These are phyloP conservation scores for Hemileccinum impolitum DNA, from an alignment of 768 basidiomycete genomes.

Conservation along the genomic window DNA sequence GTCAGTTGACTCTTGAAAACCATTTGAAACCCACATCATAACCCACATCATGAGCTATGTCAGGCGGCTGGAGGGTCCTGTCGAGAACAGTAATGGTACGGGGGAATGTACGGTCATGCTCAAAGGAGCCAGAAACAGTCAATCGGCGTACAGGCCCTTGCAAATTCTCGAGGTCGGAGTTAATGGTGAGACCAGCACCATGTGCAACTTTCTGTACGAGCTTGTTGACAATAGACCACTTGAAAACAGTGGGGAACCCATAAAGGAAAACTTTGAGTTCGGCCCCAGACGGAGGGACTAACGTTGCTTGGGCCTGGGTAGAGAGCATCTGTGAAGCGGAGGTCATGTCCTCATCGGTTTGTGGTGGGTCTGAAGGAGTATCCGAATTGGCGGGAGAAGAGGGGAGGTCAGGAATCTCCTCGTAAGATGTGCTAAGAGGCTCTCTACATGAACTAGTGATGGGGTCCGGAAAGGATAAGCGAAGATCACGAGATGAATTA, in stretches of 20 bases:
- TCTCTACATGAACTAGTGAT: slow-evolving; percentile 69
- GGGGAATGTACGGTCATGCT: slow-evolving; percentile 26
- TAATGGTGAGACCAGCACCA: slow-evolving; percentile 32
- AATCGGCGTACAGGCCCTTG: slow-evolving; percentile 24
- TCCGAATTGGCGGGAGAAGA: slow-evolving; percentile 20
- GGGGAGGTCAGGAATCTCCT: slow-evolving; percentile 41
- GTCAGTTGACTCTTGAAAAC: slow-evolving; percentile 25
- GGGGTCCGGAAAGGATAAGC: slow-evolving; percentile 81
- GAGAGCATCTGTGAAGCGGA: slow-evolving; percentile 21
- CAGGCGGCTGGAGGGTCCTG: slow-evolving; percentile 25
- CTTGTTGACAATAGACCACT: slow-evolving; percentile 58
- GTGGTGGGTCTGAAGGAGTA: slow-evolving; percentile 11
- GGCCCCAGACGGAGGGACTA: slow-evolving; percentile 26
- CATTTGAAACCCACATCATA: slow-evolving; percentile 29
- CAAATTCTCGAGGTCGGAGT: slow-evolving; percentile 18
- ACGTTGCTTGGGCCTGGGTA: slow-evolving; percentile 31
- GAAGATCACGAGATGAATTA: slow-evolving; percentile 66
- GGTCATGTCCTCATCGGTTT: slow-evolving; percentile 28
- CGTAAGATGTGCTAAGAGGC: slow-evolving; percentile 52
- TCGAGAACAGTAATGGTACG: slow-evolving; percentile 39
- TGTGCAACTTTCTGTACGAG: slow-evolving; percentile 54
- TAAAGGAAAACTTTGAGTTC: slow-evolving; percentile 67
- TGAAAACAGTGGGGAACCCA: slow-evolving; percentile 54
- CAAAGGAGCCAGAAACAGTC: slow-evolving; percentile 24
- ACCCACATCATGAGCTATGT: slow-evolving; percentile 28